Conservation (phyloP, 108 stramenopile genomes). For the Nitzschia sp. region DNA sequence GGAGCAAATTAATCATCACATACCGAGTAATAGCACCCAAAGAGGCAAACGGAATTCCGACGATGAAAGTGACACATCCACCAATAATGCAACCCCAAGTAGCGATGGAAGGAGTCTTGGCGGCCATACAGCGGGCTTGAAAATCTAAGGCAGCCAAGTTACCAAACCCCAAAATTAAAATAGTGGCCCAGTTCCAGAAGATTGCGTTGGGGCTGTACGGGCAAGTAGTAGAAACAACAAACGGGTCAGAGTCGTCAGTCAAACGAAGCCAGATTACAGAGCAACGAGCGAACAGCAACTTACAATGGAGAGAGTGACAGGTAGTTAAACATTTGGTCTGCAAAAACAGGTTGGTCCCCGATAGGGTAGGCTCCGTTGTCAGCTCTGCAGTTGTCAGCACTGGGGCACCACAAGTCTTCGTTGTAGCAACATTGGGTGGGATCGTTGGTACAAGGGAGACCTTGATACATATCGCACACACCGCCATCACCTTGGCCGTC, state of each 20-base stretch:
- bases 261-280: no score
- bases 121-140: slow-evolving; percentile 82
- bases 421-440: slow-evolving; percentile 71
- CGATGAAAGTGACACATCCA: slow-evolving; percentile 61
- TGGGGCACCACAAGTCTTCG: slow-evolving; percentile 53
- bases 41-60: slow-evolving; percentile 78
- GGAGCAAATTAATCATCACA: background rate
- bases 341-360: slow-evolving; percentile 60
- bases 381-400: slow-evolving; percentile 25
- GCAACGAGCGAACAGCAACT: no score
- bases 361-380: slow-evolving; percentile 85
- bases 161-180: slow-evolving; percentile 79
- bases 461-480: slow-evolving; percentile 68
- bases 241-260: no score
- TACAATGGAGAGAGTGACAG: slow-evolving; percentile 58
- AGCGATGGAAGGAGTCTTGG: slow-evolving; percentile 62
- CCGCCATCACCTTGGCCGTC: slow-evolving; percentile 45
- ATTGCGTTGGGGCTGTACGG: slow-evolving; percentile 35
- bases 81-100: slow-evolving; percentile 60
- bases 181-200: slow-evolving; percentile 76
- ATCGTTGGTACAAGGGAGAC: slow-evolving; percentile 52
- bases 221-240: background rate
- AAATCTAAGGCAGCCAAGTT: slow-evolving; percentile 86
- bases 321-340: slow-evolving; percentile 50
- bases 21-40: slow-evolving; percentile 66